Evolutionary conservation across 2,329 filamentous ascomycete species (phyloP).

Genomic region (Xylariaceae sp.): DNA sequence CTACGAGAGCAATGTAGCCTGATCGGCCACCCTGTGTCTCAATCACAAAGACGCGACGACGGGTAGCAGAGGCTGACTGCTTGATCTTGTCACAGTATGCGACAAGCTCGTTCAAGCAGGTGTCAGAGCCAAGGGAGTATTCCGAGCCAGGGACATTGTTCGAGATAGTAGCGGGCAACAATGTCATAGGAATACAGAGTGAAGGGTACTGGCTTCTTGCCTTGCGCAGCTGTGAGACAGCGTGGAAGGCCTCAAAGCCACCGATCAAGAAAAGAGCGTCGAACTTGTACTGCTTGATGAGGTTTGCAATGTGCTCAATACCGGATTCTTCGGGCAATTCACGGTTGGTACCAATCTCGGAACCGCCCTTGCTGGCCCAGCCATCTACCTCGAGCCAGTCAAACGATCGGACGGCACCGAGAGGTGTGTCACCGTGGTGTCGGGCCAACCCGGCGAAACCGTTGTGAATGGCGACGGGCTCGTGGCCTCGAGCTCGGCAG

Average conservation of each 20-base stretch:
- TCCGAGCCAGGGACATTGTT: constrained; percentile 98
- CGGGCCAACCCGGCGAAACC: constrained; percentile 91
- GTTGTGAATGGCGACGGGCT: constrained; percentile 88
- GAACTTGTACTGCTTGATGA: constrained; percentile 81
- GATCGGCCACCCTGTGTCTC: constrained; percentile 95
- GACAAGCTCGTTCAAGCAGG: constrained; percentile 90
- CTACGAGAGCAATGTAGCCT: constrained; percentile 87
- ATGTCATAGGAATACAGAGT: constrained; percentile 85
- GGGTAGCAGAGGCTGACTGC: constrained; percentile 89
- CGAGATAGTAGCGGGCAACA: constrained; percentile 93
- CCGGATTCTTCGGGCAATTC: constrained; percentile 82
- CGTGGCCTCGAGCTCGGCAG: constrained; percentile 87
- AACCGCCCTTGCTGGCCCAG: constrained; percentile 95
- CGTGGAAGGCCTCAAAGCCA: constrained; percentile 94
- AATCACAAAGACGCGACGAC: constrained; percentile 92
- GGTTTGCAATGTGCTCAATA: constrained; percentile 72
- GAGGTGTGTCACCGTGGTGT: constrained; percentile 77
- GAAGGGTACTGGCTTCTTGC: constrained; percentile 72
- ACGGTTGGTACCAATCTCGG: constrained; percentile 96
- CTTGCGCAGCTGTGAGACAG: constrained; percentile 79
- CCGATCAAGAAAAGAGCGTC: constrained; percentile 89
- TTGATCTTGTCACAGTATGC: constrained; percentile 96
- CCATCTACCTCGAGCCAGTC: constrained; percentile 90
- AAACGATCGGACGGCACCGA: constrained; percentile 78
- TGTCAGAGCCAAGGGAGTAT: constrained; percentile 94